Conservation (phyloP, 2,329 filamentous ascomycete species). For the Lachnellula cervina region DNA sequence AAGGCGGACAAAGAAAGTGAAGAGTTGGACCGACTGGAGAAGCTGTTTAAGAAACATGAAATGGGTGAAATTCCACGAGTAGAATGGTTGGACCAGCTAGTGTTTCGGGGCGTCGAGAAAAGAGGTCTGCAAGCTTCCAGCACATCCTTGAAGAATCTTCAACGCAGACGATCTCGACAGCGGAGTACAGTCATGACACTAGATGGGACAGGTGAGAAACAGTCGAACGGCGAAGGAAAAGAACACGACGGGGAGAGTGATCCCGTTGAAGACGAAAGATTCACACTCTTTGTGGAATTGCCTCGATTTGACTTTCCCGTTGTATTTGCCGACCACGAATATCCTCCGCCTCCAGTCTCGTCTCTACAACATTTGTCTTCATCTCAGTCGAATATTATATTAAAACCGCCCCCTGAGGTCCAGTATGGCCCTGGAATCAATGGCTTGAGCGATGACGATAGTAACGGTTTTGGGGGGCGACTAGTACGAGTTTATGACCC, state of each 20-base stretch:
- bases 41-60: conserved; percentile 93
- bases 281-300: conserved; percentile 84
- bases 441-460: conserved; percentile 49
- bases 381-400: conserved; percentile 62
- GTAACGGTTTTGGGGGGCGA: conserved; percentile 48
- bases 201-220: conserved; percentile 20
- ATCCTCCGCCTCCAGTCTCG: conserved; percentile 78
- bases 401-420: conserved; percentile 81
- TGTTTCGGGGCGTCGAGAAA: conserved; percentile 86
- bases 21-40: conserved; percentile 85
- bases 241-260: conserved; percentile 32
- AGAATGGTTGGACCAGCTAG: conserved; percentile 92
- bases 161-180: conserved; percentile 39
- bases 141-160: conserved; percentile 55
- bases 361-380: conserved; percentile 60
- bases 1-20: conserved; percentile 66
- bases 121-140: conserved; percentile 60
- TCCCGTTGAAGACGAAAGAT: conserved; percentile 50
- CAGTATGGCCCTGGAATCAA: conserved; percentile 88
- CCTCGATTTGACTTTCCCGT: conserved; percentile 94
- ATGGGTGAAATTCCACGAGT: conserved; percentile 93
- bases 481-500: conserved; percentile 89
- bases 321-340: conserved; percentile 92
- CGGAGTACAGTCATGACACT: conserved; percentile 32
- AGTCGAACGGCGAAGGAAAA: conserved; percentile 36